phyloP scores from a whole-genome alignment of 257 asterid genomes.

The Capsicum baccatum region DNA sequence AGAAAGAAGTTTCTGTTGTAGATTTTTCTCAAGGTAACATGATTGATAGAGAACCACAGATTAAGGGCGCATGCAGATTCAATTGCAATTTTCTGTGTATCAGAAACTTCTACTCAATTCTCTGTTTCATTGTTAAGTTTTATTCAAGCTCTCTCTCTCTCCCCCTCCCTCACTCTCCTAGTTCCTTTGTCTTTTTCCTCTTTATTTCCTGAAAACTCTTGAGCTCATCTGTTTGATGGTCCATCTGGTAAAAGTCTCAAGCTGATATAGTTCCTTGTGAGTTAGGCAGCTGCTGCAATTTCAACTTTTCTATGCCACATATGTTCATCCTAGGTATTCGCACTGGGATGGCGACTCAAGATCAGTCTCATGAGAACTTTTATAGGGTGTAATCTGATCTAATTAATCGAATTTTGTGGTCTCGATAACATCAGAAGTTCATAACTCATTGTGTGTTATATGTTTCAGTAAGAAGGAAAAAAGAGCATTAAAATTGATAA shows the following conservation, averaged over 20 bases:
- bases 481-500: neutral
- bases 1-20: neutral
- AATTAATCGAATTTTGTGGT: neutral
- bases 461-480: conserved; percentile 7
- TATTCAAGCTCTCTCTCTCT: neutral
- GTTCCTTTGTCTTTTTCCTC: neutral
- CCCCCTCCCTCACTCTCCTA: neutral
- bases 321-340: neutral
- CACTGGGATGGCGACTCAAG: neutral
- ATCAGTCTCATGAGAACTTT: neutral
- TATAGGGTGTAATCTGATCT: neutral
- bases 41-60: neutral
- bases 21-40: conserved; percentile 5
- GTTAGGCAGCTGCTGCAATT: neutral
- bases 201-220: neutral
- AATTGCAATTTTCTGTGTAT: neutral
- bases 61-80: neutral
- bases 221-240: neutral
- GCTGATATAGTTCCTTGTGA: conserved; percentile 2
- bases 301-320: neutral
- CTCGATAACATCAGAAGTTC: neutral
- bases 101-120: neutral
- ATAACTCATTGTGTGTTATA: neutral
- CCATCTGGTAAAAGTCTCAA: neutral
- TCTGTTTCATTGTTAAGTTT: neutral